Evolutionary conservation across 352 stramenopile species (phyloP).

Genomic region (Globisporangium carolinianum): DNA sequence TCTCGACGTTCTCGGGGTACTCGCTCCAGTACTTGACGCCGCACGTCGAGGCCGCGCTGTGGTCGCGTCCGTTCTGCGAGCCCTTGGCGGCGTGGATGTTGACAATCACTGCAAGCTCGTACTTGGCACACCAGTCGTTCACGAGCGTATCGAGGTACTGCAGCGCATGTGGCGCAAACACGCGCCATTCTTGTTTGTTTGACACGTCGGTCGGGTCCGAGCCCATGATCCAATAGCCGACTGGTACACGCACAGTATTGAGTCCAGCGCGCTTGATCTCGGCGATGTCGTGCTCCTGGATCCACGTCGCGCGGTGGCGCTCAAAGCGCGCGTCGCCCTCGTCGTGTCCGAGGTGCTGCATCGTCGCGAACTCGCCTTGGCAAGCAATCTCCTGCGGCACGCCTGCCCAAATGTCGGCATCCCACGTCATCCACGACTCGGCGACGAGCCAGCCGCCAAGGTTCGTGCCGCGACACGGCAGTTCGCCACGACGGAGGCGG

Average conservation of each 20-base stretch:
- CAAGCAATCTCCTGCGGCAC: conserved; percentile 41
- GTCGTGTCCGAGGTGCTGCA: conserved; percentile 38
- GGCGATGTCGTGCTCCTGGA: conserved; percentile 64
- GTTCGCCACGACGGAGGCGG: conserved; percentile 26
- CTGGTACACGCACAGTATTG: conserved; percentile 73
- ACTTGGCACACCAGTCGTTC: conserved; percentile 60
- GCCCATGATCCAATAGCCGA: conserved; percentile 75
- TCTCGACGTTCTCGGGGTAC: conserved; percentile 55
- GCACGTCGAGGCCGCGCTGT: conserved; percentile 35
- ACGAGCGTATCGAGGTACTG: conserved; percentile 75
- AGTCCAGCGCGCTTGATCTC: conserved; percentile 54
- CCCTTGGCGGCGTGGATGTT: conserved; percentile 78
- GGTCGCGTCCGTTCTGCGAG: conserved; percentile 76
- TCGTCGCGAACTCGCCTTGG: conserved; percentile 47
- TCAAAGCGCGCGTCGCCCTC: conserved; percentile 54
- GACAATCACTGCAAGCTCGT: conserved; percentile 63
- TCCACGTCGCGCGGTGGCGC: conserved; percentile 72
- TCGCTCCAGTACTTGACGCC: conserved; percentile 39
- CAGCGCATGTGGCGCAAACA: conserved; percentile 37
- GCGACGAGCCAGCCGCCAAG: conserved; percentile 80
- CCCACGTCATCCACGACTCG: conserved; percentile 81
- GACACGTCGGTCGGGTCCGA: conserved; percentile 36
- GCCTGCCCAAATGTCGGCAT: conserved; percentile 78
- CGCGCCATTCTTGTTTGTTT: conserved; percentile 31
- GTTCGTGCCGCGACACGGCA: conserved; percentile 63